These are phyloP conservation scores for Xylaria flabelliformis DNA, from an alignment of 495 filamentous ascomycete genomes.

Conservation along the genomic window DNA sequence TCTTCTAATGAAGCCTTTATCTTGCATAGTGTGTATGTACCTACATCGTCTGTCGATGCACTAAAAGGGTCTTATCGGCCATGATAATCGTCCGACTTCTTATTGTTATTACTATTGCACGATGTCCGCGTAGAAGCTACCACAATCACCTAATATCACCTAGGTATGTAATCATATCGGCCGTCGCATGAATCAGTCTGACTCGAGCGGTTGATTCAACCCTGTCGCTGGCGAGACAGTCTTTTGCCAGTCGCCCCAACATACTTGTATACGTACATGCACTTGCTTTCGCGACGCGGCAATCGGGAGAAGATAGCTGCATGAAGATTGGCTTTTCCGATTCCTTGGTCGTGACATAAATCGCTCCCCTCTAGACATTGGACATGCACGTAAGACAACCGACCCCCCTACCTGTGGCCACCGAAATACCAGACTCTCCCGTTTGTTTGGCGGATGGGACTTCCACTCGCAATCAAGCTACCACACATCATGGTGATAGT, in stretches of 20 bases:
- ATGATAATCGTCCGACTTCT: not conserved
- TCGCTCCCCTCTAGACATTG: not conserved
- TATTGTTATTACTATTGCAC: not conserved
- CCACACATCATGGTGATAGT: too few relatives aligned
- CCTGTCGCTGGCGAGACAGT: not conserved
- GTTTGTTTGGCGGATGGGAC: not conserved
- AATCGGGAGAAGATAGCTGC: constrained; percentile 19
- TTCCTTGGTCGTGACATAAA: constrained; percentile 20
- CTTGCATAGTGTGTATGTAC: not conserved
- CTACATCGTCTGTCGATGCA: not conserved
- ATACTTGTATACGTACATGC: not conserved
- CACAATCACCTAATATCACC: constrained; percentile 14
- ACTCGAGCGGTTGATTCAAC: constrained; percentile 11
- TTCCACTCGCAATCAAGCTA: not conserved
- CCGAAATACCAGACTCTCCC: not conserved
- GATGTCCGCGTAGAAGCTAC: not conserved
- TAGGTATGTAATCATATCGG: constrained; percentile 24
- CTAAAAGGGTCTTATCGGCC: not conserved
- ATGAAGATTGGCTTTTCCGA: constrained; percentile 18
- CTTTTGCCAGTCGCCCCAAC: not conserved
- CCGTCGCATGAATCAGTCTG: constrained; percentile 25
- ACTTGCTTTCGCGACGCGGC: constrained; percentile 16
- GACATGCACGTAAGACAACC: constrained; percentile 25
- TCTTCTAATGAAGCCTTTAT: not conserved
- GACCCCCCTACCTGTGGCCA: constrained; percentile 11